phyloP scores from a whole-genome alignment of 2,329 filamentous ascomycete genomes.

The Bertia moriformis region DNA sequence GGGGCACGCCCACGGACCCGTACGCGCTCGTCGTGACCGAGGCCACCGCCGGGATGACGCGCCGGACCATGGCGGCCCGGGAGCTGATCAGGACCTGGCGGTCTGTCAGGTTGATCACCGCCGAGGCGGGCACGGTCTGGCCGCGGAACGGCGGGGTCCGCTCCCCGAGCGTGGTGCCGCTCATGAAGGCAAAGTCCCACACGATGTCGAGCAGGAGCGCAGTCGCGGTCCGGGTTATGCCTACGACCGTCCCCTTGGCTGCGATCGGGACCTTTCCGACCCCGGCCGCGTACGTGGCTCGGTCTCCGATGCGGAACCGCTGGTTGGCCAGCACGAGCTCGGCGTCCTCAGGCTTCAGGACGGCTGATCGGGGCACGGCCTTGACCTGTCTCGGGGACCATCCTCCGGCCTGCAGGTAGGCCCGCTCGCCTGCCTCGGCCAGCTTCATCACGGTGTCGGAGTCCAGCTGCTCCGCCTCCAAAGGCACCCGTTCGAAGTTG shows the following conservation, averaged over 20 bases:
- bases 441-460: conserved; percentile 74
- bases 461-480: conserved; percentile 92
- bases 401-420: conserved; percentile 33
- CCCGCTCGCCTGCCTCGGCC: conserved; percentile 58
- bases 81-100: conserved; percentile 65
- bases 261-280: conserved; percentile 91
- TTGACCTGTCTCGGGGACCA: conserved; percentile 56
- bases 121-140: conserved; percentile 76
- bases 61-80: conserved; percentile 36
- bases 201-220: conserved; percentile 76
- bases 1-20: conserved; percentile 40
- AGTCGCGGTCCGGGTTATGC: conserved; percentile 75
- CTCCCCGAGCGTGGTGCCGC: conserved; percentile 78
- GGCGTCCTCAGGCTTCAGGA: conserved; percentile 90
- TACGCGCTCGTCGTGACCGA: conserved; percentile 34
- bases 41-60: conserved; percentile 25
- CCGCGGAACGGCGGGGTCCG: conserved; percentile 87
- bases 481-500: conserved; percentile 84
- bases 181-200: conserved; percentile 94
- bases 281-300: conserved; percentile 81
- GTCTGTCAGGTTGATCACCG: conserved; percentile 74
- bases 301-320: conserved; percentile 69
- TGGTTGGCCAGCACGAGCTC: conserved; percentile 83
- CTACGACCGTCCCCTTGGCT: conserved; percentile 81
- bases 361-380: conserved; percentile 69